Base-by-base conservation (phyloP, 2,329 filamentous ascomycete genomes). In the Teratosphaeria pseudoeucalypti region DNA sequence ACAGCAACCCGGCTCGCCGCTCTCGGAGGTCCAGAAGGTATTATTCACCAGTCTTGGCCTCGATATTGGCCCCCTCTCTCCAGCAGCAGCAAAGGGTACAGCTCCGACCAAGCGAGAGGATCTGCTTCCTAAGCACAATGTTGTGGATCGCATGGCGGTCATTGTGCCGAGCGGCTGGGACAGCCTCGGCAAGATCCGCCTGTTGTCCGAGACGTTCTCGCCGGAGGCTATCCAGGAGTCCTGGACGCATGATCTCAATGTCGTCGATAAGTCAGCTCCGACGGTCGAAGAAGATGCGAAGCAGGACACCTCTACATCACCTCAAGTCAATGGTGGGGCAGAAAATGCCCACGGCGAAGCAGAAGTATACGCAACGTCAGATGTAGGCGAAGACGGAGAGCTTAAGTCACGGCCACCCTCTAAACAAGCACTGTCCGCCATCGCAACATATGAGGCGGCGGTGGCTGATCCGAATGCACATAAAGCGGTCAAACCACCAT, bases 101-200 rank as follows among this genome's bases (percentile, higher is more conserved):
- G 34, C 92, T 88, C 54, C 89, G 89, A 62, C 87, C 34, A 69
- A 67, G 60, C 65, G 67, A 55, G 68, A 71, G 49, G 69, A 72
- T 53, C 83, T 90, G 69, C 84, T 87, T 27, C 80, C 95, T 27
- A 94, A 90, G 75, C 88, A 74, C 57, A 72, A 74, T 47, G 71
- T 74, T 47, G 72, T 74, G 54, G 71, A 74, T 57, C 67, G 94
- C 94, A 75, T 83, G 92, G 95, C 95, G 79, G 92, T 99, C 58
- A 81, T 96, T 5, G 89, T 99, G 0, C 92, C 92, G 1, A 88
- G 92, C 16, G 96, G 96, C 73, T 99, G 94, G 94, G 94, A 99
- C 74, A 96, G 92, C 0, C 96, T 91, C 89, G 92, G 91, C 61
- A 99, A 97, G 76, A 96, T 99, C 61, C 83, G 92, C 52, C 90